A percentile compares a stretch with the other conserved stretches of the same genome.
phyloP scores from a whole-genome alignment of 495 filamentous ascomycete species.

The Rhizodiscina lignyota region DNA sequence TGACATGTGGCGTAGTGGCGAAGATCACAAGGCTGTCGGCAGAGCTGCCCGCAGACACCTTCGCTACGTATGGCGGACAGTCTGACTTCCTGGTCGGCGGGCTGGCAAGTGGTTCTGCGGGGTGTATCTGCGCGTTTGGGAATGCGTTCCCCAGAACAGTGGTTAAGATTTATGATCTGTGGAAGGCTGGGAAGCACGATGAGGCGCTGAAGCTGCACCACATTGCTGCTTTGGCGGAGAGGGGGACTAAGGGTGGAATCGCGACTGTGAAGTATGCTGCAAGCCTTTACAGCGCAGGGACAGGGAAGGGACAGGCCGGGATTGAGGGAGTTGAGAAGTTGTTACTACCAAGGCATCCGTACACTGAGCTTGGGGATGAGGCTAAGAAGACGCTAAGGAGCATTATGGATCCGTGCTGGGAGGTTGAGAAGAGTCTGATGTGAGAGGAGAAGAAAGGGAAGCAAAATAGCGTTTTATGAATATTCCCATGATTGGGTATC shows the following conservation, averaged over 20 bases:
- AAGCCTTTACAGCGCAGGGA: constrained; percentile 33
- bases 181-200: constrained; percentile 26
- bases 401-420: too few relatives aligned
- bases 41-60: constrained; percentile 34
- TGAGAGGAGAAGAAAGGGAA: too few relatives aligned
- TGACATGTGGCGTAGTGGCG: constrained; percentile 53
- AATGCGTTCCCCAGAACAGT: constrained; percentile 47
- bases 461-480: too few relatives aligned
- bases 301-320: too few relatives aligned
- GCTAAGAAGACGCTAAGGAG: too few relatives aligned
- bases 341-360: too few relatives aligned
- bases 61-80: constrained; percentile 52
- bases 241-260: constrained; percentile 42
- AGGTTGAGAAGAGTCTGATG: too few relatives aligned
- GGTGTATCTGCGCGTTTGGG: constrained; percentile 50
- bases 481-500: too few relatives aligned
- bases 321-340: too few relatives aligned
- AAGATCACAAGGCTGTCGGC: constrained; percentile 44
- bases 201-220: constrained; percentile 41
- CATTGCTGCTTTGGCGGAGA: constrained; percentile 35
- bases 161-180: constrained; percentile 35
- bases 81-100: constrained; percentile 54
- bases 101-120: constrained; percentile 38
- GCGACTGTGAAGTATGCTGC: constrained; percentile 49
- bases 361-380: too few relatives aligned